phyloP scores from a whole-genome alignment of 2,329 filamentous ascomycete genomes.

The Aspergillus hortae region DNA sequence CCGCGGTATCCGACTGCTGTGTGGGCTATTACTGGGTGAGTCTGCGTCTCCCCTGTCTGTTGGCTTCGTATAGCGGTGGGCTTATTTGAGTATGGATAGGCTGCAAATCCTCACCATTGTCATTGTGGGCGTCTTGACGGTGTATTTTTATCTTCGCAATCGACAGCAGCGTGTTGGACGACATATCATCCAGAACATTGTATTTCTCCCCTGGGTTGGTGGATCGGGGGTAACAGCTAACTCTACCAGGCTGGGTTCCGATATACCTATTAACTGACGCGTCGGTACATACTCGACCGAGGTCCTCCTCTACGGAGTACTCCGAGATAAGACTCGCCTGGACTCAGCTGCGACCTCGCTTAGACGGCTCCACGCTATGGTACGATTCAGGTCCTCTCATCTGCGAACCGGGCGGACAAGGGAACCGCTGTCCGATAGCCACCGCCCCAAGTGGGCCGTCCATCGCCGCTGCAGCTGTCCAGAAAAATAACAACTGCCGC shows the following conservation, averaged over 20 bases:
- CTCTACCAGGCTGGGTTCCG: slow-evolving; percentile 25
- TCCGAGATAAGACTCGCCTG: neutral
- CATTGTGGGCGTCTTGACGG: slow-evolving; percentile 50
- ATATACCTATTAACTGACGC: slow-evolving; percentile 30
- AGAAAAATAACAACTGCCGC: too few species aligned
- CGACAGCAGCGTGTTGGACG: slow-evolving; percentile 45
- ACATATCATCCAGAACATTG: slow-evolving; percentile 48
- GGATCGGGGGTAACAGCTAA: neutral
- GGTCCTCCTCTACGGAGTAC: neutral
- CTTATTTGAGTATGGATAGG: slow-evolving; percentile 20
- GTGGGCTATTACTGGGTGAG: slow-evolving; percentile 61
- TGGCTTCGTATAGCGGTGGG: neutral
- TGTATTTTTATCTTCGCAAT: slow-evolving; percentile 55
- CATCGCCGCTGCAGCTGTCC: neutral
- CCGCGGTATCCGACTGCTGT: slow-evolving; percentile 63
- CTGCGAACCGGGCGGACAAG: too few species aligned
- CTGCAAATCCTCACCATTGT: slow-evolving; percentile 58
- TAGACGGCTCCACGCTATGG: neutral
- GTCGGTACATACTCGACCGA: neutral
- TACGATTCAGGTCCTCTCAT: too few species aligned
- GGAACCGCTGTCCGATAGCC: too few species aligned
- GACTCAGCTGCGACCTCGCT: neutral
- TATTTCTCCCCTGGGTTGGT: slow-evolving; percentile 15
- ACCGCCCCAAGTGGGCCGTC: too few species aligned
- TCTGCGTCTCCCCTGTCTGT: neutral